Conservation (phyloP, 352 stramenopile species). For the Halophytophthora batemanensis region DNA sequence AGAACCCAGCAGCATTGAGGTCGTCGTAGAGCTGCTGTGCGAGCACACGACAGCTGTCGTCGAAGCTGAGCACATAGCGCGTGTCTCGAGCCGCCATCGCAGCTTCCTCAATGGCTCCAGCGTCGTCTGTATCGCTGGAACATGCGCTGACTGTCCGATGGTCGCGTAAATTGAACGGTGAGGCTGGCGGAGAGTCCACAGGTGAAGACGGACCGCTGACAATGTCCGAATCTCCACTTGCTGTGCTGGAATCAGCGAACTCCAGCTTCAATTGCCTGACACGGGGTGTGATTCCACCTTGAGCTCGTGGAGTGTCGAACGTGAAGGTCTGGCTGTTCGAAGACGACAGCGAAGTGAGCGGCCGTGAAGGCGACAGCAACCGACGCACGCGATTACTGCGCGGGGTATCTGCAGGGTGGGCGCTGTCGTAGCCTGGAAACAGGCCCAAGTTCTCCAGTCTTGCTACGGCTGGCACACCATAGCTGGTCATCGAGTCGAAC, state of each 20-base stretch:
- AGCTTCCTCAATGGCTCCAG: background rate
- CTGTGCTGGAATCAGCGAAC: too few species aligned
- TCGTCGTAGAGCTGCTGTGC: constrained; percentile 52
- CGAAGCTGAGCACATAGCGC: constrained; percentile 69
- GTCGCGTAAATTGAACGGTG: background rate
- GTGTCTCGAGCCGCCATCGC: constrained; percentile 11
- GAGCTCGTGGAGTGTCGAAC: constrained; percentile 5
- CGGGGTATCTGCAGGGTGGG: constrained; percentile 27
- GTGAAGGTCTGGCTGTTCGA: constrained; percentile 9
- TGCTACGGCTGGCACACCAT: constrained; percentile 57
- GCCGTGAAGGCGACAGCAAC: constrained; percentile 31
- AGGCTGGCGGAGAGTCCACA: constrained; percentile 3
- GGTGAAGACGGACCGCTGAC: background rate
- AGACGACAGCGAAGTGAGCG: constrained; percentile 10
- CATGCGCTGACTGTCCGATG: background rate
- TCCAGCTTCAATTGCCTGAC: too few species aligned
- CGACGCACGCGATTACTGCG: constrained; percentile 37
- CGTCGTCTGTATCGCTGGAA: background rate
- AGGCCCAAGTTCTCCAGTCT: constrained; percentile 55
- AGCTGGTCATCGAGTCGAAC: constrained; percentile 66
- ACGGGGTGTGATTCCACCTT: background rate
- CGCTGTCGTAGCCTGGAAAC: constrained; percentile 36
- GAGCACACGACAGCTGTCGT: constrained; percentile 54
- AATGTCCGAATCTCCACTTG: background rate
- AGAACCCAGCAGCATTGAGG: constrained; percentile 41